Base-by-base conservation (phyloP, 2,329 filamentous ascomycete genomes). In the Colletotrichum sp. region DNA sequence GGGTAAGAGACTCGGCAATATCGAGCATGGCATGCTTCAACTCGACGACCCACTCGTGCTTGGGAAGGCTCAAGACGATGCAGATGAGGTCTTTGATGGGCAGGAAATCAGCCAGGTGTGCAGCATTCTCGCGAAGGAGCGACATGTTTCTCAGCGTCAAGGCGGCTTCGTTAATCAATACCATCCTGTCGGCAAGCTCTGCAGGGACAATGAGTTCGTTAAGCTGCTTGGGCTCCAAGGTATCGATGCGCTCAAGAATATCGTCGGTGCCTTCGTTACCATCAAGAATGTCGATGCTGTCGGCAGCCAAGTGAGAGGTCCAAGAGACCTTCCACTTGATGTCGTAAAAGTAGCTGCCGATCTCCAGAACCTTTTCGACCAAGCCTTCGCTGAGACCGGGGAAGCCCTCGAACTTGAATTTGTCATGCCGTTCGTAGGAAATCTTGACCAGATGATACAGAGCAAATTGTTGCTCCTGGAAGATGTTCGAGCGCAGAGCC, bases 101-200 rank as follows among this genome's bases (percentile, higher is more conserved):
- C 22, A 78, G 48, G 76, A 96, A 92, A 28, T 94, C 92, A 7
- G 95, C 91, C 80, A 98, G 90, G 82, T 96, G 97, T 28, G 90
- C 86, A 0, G 96, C 96, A 81, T 99, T 99, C 77, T 98, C 96
- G 27, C 93, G 91, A 25, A 98, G 88, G 84, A 97, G 94, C n/a
- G 96, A 93, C 96, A 99, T 98, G 83, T 99, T 99, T 67, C 97
- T 92, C 58, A 98, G 89, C 22, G 98, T 96, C 62, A 98, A 87
- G 25, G 94, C 93, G 3, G 97, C 96, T 84, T 98, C 96, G 28
- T 94, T 96, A 77, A 98, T 90, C 78, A 95, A 91, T 15, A 94
- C 91, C 76, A 98, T 88, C 56, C 90, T 88, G 77, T 96, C 93
- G 16, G 91, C 89, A 78, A 94, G 95, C 8, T 93, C 89, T 34